These are phyloP conservation scores for Coprinellus micaceus DNA, from an alignment of 768 basidiomycete species.

Conservation along the genomic window DNA sequence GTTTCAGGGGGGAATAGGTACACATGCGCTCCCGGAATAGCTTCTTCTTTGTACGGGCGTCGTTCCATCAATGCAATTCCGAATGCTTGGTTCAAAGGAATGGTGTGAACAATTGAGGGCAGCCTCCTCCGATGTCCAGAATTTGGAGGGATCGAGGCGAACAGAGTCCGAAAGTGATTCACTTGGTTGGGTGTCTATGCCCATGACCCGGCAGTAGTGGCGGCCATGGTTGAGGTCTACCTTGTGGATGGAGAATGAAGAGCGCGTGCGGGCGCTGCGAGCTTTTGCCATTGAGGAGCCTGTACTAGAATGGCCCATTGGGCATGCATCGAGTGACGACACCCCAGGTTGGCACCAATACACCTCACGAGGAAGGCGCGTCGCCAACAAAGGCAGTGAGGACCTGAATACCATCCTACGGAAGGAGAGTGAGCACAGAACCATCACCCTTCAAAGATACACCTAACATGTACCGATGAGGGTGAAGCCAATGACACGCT, in stretches of 20 bases:
- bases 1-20: no score
- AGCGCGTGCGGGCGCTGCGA: constrained; percentile 84
- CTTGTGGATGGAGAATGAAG: constrained; percentile 81
- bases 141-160: constrained; percentile 70
- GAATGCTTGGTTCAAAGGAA: no score
- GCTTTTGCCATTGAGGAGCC: constrained; percentile 60
- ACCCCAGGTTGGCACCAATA: constrained; percentile 78
- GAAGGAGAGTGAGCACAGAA: constrained; percentile 3
- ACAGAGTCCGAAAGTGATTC: constrained; percentile 72
- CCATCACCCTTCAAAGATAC: neutral
- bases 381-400: constrained; percentile 90
- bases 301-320: constrained; percentile 76
- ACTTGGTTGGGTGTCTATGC: constrained; percentile 40
- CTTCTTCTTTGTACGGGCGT: no score
- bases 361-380: constrained; percentile 85
- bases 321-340: constrained; percentile 77
- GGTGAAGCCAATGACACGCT: constrained; percentile 82
- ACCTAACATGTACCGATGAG: constrained; percentile 60
- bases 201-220: constrained; percentile 66
- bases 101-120: no score
- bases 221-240: constrained; percentile 41
- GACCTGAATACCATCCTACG: constrained; percentile 78
- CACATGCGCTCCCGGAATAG: no score
- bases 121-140: no score
- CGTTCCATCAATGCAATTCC: no score